A percentile compares a stretch with the other conserved stretches of the same genome.
Evolutionary conservation across 2,329 filamentous ascomycete species (phyloP).

Genomic region (Neonectria magnoliae): DNA sequence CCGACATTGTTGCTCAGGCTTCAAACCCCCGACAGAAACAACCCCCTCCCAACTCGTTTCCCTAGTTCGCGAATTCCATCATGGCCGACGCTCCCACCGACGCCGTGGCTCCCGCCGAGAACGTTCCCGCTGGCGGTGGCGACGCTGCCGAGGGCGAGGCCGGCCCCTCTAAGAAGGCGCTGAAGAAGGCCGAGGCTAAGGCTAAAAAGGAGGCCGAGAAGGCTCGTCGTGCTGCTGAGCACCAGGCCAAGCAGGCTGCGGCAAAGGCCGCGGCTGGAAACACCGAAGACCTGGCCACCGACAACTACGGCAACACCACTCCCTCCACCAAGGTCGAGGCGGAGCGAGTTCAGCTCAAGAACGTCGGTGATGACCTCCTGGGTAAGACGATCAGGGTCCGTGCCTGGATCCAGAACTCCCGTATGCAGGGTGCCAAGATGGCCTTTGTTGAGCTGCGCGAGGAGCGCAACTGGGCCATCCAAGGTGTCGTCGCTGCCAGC

Average conservation of each 20-base stretch:
- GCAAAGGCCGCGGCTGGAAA: slow-evolving; percentile 73
- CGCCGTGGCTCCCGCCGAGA: slow-evolving; percentile 23
- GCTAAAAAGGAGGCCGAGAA: slow-evolving; percentile 90
- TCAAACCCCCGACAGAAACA: slow-evolving; percentile 18
- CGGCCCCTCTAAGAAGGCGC: slow-evolving; percentile 63
- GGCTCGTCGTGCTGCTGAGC: slow-evolving; percentile 76
- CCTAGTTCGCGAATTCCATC: slow-evolving; percentile 17
- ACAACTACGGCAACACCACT: slow-evolving; percentile 81
- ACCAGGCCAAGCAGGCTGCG: slow-evolving; percentile 76
- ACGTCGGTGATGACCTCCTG: slow-evolving; percentile 71
- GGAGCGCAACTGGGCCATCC: slow-evolving; percentile 79
- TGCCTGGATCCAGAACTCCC: slow-evolving; percentile 86
- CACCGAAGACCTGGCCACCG: slow-evolving; percentile 74
- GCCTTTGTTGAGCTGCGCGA: slow-evolving; percentile 87
- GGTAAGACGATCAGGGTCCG: slow-evolving; percentile 80
- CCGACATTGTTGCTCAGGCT: slow-evolving; percentile 10
- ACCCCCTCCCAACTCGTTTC: slow-evolving; percentile 9
- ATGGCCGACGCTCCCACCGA: slow-evolving; percentile 39
- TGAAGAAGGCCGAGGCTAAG: slow-evolving; percentile 87
- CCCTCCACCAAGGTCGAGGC: slow-evolving; percentile 67
- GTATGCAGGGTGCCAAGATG: slow-evolving; percentile 91
- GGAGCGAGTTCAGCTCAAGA: slow-evolving; percentile 68
- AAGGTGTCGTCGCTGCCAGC: slow-evolving; percentile 79
- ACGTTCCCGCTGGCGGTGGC: slow-evolving; percentile 20
- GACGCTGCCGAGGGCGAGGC: slow-evolving; percentile 33